Conservation (phyloP, 208 protist genomes). For the Leishmania tropica region DNA sequence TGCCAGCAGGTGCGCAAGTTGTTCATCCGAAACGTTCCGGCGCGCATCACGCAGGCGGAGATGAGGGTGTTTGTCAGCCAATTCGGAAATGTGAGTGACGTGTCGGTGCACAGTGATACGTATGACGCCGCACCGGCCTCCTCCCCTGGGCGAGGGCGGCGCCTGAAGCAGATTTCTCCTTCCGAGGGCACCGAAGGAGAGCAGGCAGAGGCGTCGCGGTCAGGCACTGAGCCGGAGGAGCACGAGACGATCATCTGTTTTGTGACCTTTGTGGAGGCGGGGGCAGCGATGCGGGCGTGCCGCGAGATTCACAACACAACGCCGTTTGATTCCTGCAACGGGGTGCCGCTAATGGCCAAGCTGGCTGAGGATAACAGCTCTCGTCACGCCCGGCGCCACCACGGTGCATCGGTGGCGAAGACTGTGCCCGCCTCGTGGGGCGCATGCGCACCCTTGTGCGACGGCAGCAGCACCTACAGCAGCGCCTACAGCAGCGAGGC, state of each 20-base stretch:
- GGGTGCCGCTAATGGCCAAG: conserved; percentile 58
- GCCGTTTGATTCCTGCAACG: conserved; percentile 37
- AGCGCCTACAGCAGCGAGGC: not conserved
- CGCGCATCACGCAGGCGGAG: conserved; percentile 35
- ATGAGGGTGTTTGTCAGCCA: conserved; percentile 36
- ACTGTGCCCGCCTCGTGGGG: not conserved
- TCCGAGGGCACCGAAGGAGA: not conserved
- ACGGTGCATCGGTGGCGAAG: not conserved
- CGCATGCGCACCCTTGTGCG: not conserved
- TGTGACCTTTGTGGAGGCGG: conserved; percentile 48
- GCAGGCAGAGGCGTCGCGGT: not conserved
- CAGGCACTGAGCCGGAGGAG: not conserved
- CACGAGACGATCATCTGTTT: conserved; percentile 69
- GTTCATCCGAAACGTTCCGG: conserved; percentile 81
- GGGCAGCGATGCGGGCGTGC: conserved; percentile 48
- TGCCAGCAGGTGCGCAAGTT: conserved; percentile 62
- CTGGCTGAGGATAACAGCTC: conserved; percentile 47
- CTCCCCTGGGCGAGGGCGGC: not conserved
- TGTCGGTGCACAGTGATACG: conserved; percentile 73
- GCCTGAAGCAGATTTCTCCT: not conserved
- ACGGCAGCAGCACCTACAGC: not conserved
- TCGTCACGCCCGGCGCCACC: conserved; percentile 34
- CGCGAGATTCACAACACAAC: conserved; percentile 48
- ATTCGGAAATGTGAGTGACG: conserved; percentile 49
- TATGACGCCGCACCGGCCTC: conserved; percentile 6